These are phyloP conservation scores for Limonium bicolor DNA, from an alignment of 148 eudicot genomes.

Conservation along the genomic window DNA sequence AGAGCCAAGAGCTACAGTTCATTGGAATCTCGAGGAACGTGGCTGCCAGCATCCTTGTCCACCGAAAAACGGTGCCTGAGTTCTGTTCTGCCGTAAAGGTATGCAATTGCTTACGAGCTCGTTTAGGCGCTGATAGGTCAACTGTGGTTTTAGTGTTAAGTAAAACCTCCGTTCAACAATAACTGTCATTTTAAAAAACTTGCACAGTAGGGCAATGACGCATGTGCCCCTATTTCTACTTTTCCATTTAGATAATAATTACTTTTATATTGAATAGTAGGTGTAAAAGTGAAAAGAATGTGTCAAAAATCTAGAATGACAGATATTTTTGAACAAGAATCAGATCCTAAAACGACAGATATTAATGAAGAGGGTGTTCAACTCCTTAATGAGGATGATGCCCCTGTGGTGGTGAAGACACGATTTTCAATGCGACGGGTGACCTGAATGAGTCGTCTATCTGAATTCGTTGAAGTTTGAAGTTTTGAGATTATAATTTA, in stretches of 20 bases:
- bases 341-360: too few species aligned
- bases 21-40: slow-evolving; percentile 73
- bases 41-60: slow-evolving; percentile 38
- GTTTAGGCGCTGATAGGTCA: neutral
- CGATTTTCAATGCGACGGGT: too few species aligned
- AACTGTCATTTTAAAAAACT: neutral
- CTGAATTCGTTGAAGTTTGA: too few species aligned
- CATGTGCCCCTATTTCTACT: too few species aligned
- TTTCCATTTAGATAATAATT: neutral
- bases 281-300: too few species aligned
- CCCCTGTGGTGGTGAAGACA: too few species aligned
- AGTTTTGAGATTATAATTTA: too few species aligned
- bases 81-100: slow-evolving; percentile 83
- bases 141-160: neutral
- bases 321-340: too few species aligned
- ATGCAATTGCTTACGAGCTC: neutral
- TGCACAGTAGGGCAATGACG: neutral
- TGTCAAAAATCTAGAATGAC: too few species aligned
- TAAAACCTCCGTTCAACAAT: neutral
- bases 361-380: too few species aligned
- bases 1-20: slow-evolving; percentile 50
- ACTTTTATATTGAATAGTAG: neutral
- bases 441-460: too few species aligned
- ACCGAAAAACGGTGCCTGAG: slow-evolving; percentile 55
- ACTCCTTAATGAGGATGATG: too few species aligned